Evolutionary conservation across 1,139 yeast genomes (phyloP).

Genomic region (Yamadazyma diospyri): DNA sequence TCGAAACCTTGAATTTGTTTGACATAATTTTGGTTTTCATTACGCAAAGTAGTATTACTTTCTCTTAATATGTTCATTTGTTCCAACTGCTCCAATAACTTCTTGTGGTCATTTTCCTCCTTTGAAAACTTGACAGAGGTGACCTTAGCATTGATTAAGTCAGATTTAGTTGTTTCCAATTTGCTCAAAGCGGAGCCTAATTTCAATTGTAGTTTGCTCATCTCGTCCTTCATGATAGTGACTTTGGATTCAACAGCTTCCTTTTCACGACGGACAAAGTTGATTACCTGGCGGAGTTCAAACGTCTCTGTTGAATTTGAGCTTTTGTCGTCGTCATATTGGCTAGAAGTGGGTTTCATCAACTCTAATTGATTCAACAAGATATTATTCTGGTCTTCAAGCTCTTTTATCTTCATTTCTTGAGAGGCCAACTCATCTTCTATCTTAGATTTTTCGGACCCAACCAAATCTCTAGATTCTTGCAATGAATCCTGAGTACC

Average conservation of each 20-base stretch:
- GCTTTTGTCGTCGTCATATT: constrained; percentile 8
- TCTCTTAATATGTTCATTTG: constrained; percentile 72
- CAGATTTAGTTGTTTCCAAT: constrained; percentile 41
- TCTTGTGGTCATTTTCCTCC: constrained; percentile 47
- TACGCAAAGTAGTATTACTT: constrained; percentile 65
- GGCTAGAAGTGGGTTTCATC: constrained; percentile 10
- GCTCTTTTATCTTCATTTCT: constrained; percentile 48
- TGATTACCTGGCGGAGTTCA: constrained; percentile 49
- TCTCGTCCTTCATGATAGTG: constrained; percentile 47
- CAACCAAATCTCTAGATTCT: constrained; percentile 23
- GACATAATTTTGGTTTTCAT: constrained; percentile 37
- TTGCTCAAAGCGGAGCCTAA: constrained; percentile 39
- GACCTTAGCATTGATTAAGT: constrained; percentile 33
- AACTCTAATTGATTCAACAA: constrained; percentile 69
- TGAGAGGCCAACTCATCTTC: constrained; percentile 54
- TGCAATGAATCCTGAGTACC: constrained; percentile 17
- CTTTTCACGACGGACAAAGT: constrained; percentile 70
- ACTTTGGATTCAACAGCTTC: constrained; percentile 66
- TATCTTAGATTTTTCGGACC: constrained; percentile 26
- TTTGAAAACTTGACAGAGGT: constrained; percentile 36
- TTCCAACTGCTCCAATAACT: constrained; percentile 56
- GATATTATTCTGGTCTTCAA: constrained; percentile 63
- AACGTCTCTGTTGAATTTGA: constrained; percentile 22
- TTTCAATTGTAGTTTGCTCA: constrained; percentile 42
- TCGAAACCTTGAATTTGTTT: constrained; percentile 23